Percentiles rank a stretch among this genome's conserved stretches.
Conservation (phyloP, 495 filamentous ascomycete species). For the Elaphomyces granulatus region DNA sequence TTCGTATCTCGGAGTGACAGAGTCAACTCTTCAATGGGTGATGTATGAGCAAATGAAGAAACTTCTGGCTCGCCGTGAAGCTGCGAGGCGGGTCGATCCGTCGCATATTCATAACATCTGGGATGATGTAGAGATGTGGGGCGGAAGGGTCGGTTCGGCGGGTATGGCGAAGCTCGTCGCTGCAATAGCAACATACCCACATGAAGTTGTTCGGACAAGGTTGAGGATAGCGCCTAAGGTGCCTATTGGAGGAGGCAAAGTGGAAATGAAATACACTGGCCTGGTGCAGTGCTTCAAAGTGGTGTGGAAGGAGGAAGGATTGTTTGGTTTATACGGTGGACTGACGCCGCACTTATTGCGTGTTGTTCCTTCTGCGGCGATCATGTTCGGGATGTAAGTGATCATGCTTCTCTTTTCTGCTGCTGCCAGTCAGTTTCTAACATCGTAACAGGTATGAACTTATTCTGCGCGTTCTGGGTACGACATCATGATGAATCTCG, state of each 20-base stretch:
- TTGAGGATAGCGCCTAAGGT: slow-evolving; percentile 39
- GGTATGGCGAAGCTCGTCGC: slow-evolving; percentile 42
- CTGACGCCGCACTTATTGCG: slow-evolving; percentile 44
- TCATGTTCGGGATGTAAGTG: slow-evolving; percentile 79
- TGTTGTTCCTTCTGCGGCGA: slow-evolving; percentile 69
- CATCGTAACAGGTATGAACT: slow-evolving; percentile 40
- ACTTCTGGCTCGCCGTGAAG: slow-evolving; percentile 27
- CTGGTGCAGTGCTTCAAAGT: slow-evolving; percentile 39
- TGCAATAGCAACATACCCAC: slow-evolving; percentile 42
- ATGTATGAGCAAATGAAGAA: slow-evolving; percentile 45
- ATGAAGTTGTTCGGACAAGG: slow-evolving; percentile 42
- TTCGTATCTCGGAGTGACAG: slow-evolving; percentile 41
- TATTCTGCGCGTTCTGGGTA: slow-evolving; percentile 41
- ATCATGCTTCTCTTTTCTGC: neutral
- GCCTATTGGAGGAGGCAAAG: slow-evolving; percentile 17
- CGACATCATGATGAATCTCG: too few species aligned
- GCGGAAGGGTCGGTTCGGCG: slow-evolving; percentile 34
- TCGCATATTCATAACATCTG: slow-evolving; percentile 19
- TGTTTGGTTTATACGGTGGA: slow-evolving; percentile 42
- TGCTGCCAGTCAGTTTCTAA: too few species aligned
- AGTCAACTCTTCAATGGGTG: slow-evolving; percentile 44
- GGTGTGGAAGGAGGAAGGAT: slow-evolving; percentile 41
- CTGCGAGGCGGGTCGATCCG: slow-evolving; percentile 17
- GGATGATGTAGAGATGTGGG: slow-evolving; percentile 35
- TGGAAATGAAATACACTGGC: slow-evolving; percentile 39